Evolutionary conservation across 495 filamentous ascomycete genomes (phyloP).

Genomic region (Aspergillus nanangensis): DNA sequence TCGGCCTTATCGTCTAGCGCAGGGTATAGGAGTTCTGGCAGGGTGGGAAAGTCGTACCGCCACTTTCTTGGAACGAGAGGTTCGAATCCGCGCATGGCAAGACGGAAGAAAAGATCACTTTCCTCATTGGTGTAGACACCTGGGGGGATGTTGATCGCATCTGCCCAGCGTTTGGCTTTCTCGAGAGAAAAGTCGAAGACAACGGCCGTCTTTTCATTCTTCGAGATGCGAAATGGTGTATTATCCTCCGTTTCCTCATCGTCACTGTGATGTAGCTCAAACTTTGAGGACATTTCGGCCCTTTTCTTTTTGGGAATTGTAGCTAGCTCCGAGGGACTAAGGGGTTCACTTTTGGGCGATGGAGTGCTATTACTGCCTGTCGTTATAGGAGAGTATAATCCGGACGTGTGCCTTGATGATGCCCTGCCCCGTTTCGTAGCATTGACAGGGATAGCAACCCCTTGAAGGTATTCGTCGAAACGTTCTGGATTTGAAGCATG

Average conservation of each 20-base stretch:
- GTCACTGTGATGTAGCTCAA: no score
- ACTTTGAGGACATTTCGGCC: no score
- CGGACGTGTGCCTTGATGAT: background rate
- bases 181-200: constrained; percentile 26
- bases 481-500: no score
- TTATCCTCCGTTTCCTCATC: constrained; percentile 5
- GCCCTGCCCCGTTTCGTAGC: no score
- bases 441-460: no score
- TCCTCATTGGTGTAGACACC: constrained; percentile 47
- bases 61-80: constrained; percentile 52
- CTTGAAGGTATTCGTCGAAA: no score
- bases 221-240: constrained; percentile 8
- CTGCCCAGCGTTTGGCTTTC: constrained; percentile 23
- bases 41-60: constrained; percentile 55
- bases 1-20: constrained; percentile 23
- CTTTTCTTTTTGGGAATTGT: background rate
- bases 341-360: background rate
- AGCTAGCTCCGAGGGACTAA: background rate
- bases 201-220: constrained; percentile 18
- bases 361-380: background rate
- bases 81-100: constrained; percentile 57
- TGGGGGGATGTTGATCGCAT: constrained; percentile 20
- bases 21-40: constrained; percentile 56
- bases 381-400: background rate
- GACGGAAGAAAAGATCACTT: constrained; percentile 47